A percentile compares a stretch with the other conserved stretches of the same genome.
These are phyloP conservation scores for Pseudozyma hubeiensis DNA, from an alignment of 1,284 basidiomycete species.

Conservation along the genomic window DNA sequence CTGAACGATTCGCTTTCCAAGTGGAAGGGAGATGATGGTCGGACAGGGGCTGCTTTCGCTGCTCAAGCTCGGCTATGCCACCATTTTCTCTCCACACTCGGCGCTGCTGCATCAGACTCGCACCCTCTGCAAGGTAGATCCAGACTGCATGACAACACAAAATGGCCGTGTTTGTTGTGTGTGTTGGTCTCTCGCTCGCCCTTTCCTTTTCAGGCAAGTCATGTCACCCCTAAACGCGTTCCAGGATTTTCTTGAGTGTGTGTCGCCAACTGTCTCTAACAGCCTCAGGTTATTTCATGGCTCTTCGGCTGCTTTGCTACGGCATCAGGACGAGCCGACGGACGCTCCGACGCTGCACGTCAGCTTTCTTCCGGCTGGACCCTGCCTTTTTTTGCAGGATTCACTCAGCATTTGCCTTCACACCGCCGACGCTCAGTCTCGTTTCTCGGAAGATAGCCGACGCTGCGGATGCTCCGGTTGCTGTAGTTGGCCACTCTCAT, in stretches of 20 bases:
- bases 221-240: constrained; percentile 17
- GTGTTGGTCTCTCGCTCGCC: constrained; percentile 32
- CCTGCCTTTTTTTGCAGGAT: background rate
- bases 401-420: background rate
- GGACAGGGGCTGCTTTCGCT: constrained; percentile 11
- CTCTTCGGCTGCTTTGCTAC: too few species aligned
- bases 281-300: too few species aligned
- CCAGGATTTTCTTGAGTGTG: too few species aligned
- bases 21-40: background rate
- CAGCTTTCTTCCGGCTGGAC: background rate
- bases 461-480: too few species aligned
- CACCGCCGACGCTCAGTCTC: too few species aligned
- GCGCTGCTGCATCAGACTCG: constrained; percentile 1
- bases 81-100: constrained; percentile 7
- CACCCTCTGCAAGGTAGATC: background rate
- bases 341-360: too few species aligned
- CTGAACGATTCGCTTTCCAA: too few species aligned
- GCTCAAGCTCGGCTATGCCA: constrained; percentile 6
- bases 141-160: constrained; percentile 2
- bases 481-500: too few species aligned
- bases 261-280: too few species aligned
- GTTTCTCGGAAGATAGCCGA: too few species aligned
- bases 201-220: background rate
- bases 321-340: background rate
- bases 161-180: background rate